Percentiles rank a stretch among this genome's conserved stretches.
These are phyloP conservation scores for Fusarium nanum DNA, from an alignment of 2,329 filamentous ascomycete species.

Conservation along the genomic window DNA sequence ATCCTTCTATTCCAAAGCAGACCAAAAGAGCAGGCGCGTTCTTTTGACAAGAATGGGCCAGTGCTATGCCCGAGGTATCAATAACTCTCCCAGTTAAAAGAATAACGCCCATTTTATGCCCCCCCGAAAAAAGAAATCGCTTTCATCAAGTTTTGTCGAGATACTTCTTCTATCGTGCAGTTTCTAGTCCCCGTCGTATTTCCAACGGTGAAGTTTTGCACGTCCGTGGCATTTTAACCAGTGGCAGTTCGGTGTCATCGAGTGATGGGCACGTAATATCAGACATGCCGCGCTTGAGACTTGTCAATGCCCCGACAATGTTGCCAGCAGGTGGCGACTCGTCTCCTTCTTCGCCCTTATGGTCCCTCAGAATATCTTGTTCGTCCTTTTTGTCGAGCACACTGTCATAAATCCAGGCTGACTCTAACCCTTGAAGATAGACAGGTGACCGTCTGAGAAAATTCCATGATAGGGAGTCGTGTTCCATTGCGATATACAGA, in stretches of 20 bases:
- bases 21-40: conserved; percentile 13
- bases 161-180: conserved; percentile 31
- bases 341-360: conserved; percentile 37
- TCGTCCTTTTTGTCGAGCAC: conserved; percentile 58
- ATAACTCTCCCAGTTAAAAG: conserved; percentile 16
- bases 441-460: conserved; percentile 61
- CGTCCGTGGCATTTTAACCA: conserved; percentile 55
- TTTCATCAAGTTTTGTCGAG: conserved; percentile 21
- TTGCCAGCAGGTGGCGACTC: conserved; percentile 39
- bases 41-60: conserved; percentile 25
- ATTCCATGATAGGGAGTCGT: conserved; percentile 67
- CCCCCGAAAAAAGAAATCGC: conserved; percentile 15
- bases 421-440: conserved; percentile 65
- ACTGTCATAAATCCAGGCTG: conserved; percentile 64
- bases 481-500: conserved; percentile 68
- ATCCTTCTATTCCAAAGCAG: conserved; percentile 34
- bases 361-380: conserved; percentile 49
- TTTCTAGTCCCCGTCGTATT: conserved; percentile 48
- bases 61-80: conserved; percentile 37
- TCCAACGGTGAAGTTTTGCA: conserved; percentile 56
- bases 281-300: conserved; percentile 63
- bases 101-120: conserved; percentile 35
- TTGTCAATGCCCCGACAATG: conserved; percentile 45
- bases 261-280: conserved; percentile 62
- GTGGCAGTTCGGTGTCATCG: conserved; percentile 49